phyloP scores from a whole-genome alignment of 2,329 filamentous ascomycete species.

The Shiraia sp. region DNA sequence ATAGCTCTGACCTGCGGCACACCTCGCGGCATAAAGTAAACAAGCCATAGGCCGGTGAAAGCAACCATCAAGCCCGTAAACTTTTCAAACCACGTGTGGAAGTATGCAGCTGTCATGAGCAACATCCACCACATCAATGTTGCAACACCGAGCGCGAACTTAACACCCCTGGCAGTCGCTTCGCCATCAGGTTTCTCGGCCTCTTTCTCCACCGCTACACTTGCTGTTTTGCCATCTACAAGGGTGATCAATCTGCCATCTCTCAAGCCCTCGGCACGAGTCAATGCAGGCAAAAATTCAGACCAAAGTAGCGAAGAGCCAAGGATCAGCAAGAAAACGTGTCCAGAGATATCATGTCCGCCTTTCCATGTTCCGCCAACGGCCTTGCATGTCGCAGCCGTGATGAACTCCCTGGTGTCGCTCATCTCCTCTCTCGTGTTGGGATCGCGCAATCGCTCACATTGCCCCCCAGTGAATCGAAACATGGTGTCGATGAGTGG shows the following conservation, averaged over 20 bases:
- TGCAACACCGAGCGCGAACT: constrained; percentile 61
- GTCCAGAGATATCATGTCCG: constrained; percentile 95
- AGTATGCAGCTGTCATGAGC: constrained; percentile 97
- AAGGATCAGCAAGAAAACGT: constrained; percentile 89
- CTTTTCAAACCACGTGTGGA: constrained; percentile 99
- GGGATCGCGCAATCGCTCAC: constrained; percentile 62
- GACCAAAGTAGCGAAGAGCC: constrained; percentile 80
- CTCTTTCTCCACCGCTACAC: constrained; percentile 48
- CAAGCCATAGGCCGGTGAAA: constrained; percentile 48
- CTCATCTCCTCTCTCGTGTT: constrained; percentile 52
- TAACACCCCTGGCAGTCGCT: constrained; percentile 56
- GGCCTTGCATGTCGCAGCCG: constrained; percentile 78
- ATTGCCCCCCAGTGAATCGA: constrained; percentile 82
- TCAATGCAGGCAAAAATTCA: constrained; percentile 70
- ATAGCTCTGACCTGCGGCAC: constrained; percentile 47
- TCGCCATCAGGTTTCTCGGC: constrained; percentile 45
- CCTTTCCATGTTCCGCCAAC: constrained; percentile 84
- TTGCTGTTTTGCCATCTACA: constrained; percentile 64
- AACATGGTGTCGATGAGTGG: constrained; percentile 89
- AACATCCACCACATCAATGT: constrained; percentile 90
- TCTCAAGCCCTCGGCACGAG: constrained; percentile 50
- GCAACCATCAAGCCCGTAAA: constrained; percentile 56
- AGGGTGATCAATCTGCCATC: constrained; percentile 71
- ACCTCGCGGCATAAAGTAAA: constrained; percentile 55
- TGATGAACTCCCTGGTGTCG: constrained; percentile 60